phyloP scores from a whole-genome alignment of 2,329 filamentous ascomycete genomes.

The Hymenoscyphus scutula region DNA sequence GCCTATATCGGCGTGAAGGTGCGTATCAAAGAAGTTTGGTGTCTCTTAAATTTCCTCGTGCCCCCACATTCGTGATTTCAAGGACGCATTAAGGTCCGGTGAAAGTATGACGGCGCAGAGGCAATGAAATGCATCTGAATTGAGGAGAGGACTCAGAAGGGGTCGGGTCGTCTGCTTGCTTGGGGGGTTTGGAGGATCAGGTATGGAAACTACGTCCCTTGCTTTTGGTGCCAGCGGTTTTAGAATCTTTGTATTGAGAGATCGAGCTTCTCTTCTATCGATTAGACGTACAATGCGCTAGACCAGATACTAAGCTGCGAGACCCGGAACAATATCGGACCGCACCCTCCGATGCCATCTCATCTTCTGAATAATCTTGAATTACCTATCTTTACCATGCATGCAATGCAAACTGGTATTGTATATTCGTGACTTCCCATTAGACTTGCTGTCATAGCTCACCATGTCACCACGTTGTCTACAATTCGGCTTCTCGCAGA shows the following conservation, averaged over 20 bases:
- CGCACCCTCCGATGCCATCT: no score
- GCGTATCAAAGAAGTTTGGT: slow-evolving; percentile 25
- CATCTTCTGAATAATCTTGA: no score
- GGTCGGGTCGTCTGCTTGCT: slow-evolving; percentile 16
- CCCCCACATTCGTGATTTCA: slow-evolving; percentile 38
- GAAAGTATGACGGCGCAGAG: slow-evolving; percentile 32
- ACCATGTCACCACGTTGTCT: neutral
- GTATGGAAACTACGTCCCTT: slow-evolving; percentile 17
- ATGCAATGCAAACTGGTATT: no score
- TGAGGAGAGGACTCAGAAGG: slow-evolving; percentile 11
- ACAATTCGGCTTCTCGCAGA: neutral
- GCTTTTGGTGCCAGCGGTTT: slow-evolving; percentile 8
- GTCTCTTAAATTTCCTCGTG: slow-evolving; percentile 31
- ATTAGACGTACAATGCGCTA: slow-evolving; percentile 3
- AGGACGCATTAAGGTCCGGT: slow-evolving; percentile 35
- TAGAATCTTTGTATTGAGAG: slow-evolving; percentile 5
- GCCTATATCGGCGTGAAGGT: slow-evolving; percentile 23
- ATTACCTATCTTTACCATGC: no score
- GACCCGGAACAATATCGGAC: no score
- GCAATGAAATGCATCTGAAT: slow-evolving; percentile 39
- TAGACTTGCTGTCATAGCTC: neutral
- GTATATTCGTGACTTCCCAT: neutral
- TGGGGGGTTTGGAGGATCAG: neutral
- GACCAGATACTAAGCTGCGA: neutral
- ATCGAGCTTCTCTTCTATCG: slow-evolving; percentile 1